phyloP scores from a whole-genome alignment of 805 yeast genomes.

The Candida suzukii region DNA sequence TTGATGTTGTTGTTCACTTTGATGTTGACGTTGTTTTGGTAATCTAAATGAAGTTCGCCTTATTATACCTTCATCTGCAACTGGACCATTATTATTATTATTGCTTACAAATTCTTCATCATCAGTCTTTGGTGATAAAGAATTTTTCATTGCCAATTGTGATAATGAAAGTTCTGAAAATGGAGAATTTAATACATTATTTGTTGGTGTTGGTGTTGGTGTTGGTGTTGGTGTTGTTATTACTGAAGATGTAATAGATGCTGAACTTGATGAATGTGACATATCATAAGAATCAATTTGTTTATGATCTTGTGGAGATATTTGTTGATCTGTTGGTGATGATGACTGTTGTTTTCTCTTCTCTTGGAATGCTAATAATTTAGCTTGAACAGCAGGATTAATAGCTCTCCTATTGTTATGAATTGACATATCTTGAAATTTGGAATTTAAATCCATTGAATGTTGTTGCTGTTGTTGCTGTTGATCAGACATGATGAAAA shows the following conservation, averaged over 20 bases:
- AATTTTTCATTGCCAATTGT: constrained; percentile 5
- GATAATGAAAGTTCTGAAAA: constrained; percentile 6
- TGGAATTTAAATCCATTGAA: constrained; percentile 2
- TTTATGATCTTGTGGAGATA: too few species aligned
- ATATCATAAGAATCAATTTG: too few species aligned
- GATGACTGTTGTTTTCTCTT: constrained; percentile 43
- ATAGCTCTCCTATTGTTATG: constrained; percentile 30
- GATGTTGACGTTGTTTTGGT: constrained; percentile 13
- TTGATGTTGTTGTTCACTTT: too few species aligned
- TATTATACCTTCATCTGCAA: constrained; percentile 5
- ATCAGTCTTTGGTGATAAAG: constrained; percentile 11
- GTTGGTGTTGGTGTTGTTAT: not conserved
- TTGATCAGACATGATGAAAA: not conserved
- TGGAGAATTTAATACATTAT: not conserved
- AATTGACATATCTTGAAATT: constrained; percentile 16
- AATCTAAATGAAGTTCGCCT: constrained; percentile 20
- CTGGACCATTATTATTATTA: not conserved
- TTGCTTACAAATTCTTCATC: not conserved
- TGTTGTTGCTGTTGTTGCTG: too few species aligned
- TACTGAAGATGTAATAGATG: not conserved
- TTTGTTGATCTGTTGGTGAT: not conserved
- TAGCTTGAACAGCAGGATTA: constrained; percentile 78
- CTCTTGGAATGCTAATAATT: constrained; percentile 81
- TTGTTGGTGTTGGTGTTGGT: not conserved
- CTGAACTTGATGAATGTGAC: too few species aligned